Evolutionary conservation across 2,329 filamentous ascomycete species (phyloP), one percentile per base, ranked within the genome.

Genomic region (Fusarium sterilihyphosum): DNA sequence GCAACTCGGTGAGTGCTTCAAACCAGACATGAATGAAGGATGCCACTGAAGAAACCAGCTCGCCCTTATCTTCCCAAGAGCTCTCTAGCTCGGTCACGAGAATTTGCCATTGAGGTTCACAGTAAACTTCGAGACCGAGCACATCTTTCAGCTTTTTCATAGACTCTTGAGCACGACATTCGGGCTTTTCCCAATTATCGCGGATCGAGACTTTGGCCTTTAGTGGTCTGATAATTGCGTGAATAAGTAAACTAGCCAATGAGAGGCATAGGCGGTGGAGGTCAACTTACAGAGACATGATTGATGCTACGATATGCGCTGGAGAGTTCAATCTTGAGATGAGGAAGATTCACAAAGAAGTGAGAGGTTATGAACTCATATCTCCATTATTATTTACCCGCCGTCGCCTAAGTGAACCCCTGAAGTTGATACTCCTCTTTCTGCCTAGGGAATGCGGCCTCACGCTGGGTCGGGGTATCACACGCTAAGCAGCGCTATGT

Each of bases 61-160:
- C 78, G 8, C 71, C 75, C 61, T 83, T 84, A 68, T 88, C 85
- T 2, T 81, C 71, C 74, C 85, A 87, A 52, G 79, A 74, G 7
- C 59, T 61, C 37, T 82, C 82, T 5, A 86, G 78, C 20, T 82
- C 81, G 18, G 80, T 78, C 53, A 84, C 74, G 20, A 87, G 79
- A 52, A 85, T 82, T 12, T 77, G 75, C 85, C 86, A 88, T 74
- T 87, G 83, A 2, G 85, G 85, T 12, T 84, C 80, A 43, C 84
- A 77, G 29, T 73, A 71, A 24, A 86, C 78, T 0, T 81, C 67
- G 37, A 84, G 82, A 3, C 87, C 86, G 20, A 88, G 77, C 11
- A 81, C 64, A 2, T 79, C 72, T 24, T 79, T 73, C 22, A 86
- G 73, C 8, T 60, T 68, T 33, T 71, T 73, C 33, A 85, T 77